phyloP scores from a whole-genome alignment of 805 yeast genomes.

The Blastobotrys terrestris region DNA sequence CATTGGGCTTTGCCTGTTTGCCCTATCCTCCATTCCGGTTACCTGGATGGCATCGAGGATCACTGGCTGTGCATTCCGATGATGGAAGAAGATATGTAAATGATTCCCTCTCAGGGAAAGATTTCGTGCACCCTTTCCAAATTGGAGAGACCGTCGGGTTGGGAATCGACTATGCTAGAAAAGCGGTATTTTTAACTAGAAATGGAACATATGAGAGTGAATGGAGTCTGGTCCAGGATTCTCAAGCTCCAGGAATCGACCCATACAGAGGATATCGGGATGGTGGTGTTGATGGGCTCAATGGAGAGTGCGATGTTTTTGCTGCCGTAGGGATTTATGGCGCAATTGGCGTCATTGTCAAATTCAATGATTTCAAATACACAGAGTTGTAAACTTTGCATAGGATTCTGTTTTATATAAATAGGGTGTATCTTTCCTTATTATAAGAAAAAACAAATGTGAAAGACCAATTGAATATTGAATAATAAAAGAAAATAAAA shows the following conservation, averaged over 20 bases:
- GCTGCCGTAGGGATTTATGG: conserved; percentile 26
- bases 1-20: conserved; percentile 22
- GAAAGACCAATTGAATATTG: no score
- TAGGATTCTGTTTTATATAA: background rate
- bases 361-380: conserved; percentile 14
- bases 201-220: conserved; percentile 21
- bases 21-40: conserved; percentile 26
- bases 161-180: conserved; percentile 21
- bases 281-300: conserved; percentile 17
- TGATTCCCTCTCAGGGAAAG: conserved; percentile 21
- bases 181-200: conserved; percentile 16
- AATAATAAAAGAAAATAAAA: background rate
- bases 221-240: conserved; percentile 21
- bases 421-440: background rate
- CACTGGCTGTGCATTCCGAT: conserved; percentile 26
- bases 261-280: conserved; percentile 14
- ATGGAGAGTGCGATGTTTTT: conserved; percentile 20
- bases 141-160: conserved; percentile 23
- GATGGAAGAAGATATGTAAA: conserved; percentile 25
- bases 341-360: conserved; percentile 22
- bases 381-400: background rate
- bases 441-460: no score
- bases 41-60: conserved; percentile 28
- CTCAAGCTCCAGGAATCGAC: conserved; percentile 8
- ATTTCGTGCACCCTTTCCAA: conserved; percentile 15